phyloP scores from a whole-genome alignment of 1,284 basidiomycete genomes.

The Schizophyllum commune region DNA sequence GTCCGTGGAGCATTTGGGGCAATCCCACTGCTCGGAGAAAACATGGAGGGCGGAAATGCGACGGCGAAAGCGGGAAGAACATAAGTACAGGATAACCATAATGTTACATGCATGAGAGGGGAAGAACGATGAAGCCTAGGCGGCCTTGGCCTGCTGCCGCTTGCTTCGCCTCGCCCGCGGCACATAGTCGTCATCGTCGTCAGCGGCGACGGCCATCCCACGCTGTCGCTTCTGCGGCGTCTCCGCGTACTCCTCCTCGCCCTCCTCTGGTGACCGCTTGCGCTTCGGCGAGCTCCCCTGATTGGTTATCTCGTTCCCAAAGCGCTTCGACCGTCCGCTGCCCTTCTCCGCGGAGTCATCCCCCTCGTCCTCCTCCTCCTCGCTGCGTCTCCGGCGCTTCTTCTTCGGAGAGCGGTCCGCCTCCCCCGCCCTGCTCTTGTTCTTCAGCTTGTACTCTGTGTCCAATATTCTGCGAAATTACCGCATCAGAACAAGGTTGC shows the following conservation, averaged over 20 bases:
- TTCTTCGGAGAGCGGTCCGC: background rate
- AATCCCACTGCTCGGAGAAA: background rate
- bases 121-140: background rate
- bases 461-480: conserved; percentile 56
- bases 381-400: background rate
- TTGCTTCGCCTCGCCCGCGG: background rate
- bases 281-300: conserved; percentile 15
- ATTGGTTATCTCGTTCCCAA: conserved; percentile 35
- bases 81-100: background rate
- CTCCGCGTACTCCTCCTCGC: conserved; percentile 14
- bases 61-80: background rate
- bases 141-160: background rate
- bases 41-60: background rate
- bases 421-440: conserved; percentile 25
- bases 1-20: no score
- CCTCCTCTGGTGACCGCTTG: conserved; percentile 17
- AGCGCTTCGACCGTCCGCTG: conserved; percentile 3
- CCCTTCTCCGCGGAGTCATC: background rate
- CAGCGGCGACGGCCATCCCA: conserved; percentile 12
- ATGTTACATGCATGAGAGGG: background rate
- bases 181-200: conserved; percentile 15
- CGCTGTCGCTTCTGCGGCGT: conserved; percentile 33
- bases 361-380: conserved; percentile 2
- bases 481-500: conserved; percentile 15
- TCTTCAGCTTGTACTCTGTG: conserved; percentile 63